Evolutionary conservation across 2,329 filamentous ascomycete genomes (phyloP).

Genomic region (Conoideocrella luteorostrata): DNA sequence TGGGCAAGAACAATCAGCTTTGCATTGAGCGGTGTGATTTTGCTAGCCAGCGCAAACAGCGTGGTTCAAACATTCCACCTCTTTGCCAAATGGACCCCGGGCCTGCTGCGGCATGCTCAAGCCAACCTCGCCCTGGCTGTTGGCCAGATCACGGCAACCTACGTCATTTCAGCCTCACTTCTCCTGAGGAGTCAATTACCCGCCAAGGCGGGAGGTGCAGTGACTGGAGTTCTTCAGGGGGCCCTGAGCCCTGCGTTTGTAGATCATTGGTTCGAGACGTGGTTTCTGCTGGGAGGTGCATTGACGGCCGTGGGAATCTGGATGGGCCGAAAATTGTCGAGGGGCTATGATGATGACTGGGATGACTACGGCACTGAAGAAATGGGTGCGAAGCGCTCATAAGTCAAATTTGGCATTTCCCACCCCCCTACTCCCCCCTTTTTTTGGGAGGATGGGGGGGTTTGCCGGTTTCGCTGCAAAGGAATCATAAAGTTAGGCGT

Average conservation of each 20-base stretch:
- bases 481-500: too few relatives aligned
- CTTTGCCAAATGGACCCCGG: conserved; percentile 68
- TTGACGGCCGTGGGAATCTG: conserved; percentile 67
- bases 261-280: conserved; percentile 79
- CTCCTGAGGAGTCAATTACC: conserved; percentile 74
- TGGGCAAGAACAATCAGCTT: conserved; percentile 86
- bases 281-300: conserved; percentile 67
- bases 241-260: conserved; percentile 57
- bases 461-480: too few relatives aligned
- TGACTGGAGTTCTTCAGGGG: conserved; percentile 70
- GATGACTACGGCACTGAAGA: conserved; percentile 60
- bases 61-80: conserved; percentile 81
- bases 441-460: too few relatives aligned
- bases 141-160: conserved; percentile 75
- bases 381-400: conserved; percentile 62
- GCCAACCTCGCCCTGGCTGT: conserved; percentile 74
- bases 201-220: conserved; percentile 66
- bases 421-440: too few relatives aligned
- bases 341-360: conserved; percentile 47
- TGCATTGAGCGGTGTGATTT: conserved; percentile 73
- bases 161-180: conserved; percentile 75
- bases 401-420: too few relatives aligned
- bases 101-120: conserved; percentile 64
- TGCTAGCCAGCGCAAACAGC: conserved; percentile 73
- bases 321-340: conserved; percentile 57